Conservation (phyloP, 208 protist species). For the Tritrichomonas foetus region DNA sequence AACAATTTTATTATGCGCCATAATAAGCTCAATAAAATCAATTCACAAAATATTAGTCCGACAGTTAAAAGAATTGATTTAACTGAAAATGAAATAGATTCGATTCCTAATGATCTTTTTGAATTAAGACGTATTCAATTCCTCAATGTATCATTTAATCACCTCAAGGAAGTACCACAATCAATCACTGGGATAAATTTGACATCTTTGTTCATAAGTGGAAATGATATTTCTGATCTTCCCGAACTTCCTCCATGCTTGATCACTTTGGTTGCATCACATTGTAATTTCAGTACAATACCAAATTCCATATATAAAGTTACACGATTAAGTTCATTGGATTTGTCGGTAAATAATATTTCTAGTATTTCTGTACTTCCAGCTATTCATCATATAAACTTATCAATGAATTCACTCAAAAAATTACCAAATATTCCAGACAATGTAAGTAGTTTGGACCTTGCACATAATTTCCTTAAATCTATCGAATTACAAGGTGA, state of each 20-base stretch:
- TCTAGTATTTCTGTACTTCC: background rate
- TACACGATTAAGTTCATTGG: background rate
- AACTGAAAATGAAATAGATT: background rate
- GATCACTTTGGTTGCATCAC: background rate
- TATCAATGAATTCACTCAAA: background rate
- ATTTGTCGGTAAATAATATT: conserved; percentile 5
- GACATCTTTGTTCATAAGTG: background rate
- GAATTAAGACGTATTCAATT: background rate
- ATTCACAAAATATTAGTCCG: background rate
- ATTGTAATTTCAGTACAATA: background rate
- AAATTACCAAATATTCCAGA: background rate
- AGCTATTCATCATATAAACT: background rate
- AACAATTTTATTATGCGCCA: background rate
- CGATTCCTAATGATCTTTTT: background rate
- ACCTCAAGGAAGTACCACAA: background rate
- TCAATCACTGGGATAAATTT: background rate
- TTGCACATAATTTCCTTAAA: background rate
- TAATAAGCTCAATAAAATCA: background rate
- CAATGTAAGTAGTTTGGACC: background rate
- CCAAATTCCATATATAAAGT: background rate
- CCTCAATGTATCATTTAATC: background rate
- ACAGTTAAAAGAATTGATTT: background rate
- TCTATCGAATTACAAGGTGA: background rate
- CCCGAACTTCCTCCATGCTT: background rate
- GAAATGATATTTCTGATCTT: background rate